Conservation (phyloP, 352 stramenopile genomes). For the Lagenidium sp. region DNA sequence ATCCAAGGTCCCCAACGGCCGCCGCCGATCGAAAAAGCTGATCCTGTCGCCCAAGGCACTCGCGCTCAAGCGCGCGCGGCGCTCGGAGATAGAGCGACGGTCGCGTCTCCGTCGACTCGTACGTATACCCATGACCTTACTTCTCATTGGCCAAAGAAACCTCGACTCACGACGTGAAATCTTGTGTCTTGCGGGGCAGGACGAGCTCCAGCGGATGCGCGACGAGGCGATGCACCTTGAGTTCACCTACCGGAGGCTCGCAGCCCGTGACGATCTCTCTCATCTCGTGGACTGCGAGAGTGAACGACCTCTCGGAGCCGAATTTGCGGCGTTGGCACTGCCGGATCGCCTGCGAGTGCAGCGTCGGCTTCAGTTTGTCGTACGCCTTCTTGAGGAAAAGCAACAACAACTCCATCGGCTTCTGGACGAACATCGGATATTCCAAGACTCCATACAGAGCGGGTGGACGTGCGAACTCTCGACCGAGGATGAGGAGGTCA, state of each 20-base stretch:
- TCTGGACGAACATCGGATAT: slow-evolving; percentile 10
- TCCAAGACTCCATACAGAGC: slow-evolving; percentile 10
- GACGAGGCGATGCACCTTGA: slow-evolving; percentile 42
- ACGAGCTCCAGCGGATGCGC: slow-evolving; percentile 30
- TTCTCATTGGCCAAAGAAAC: neutral
- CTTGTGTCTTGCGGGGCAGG: slow-evolving; percentile 10
- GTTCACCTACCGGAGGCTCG: slow-evolving; percentile 23
- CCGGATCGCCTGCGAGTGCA: slow-evolving; percentile 12
- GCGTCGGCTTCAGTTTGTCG: slow-evolving; percentile 24
- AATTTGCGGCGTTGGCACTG: neutral
- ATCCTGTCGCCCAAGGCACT: slow-evolving; percentile 2
- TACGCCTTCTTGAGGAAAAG: slow-evolving; percentile 29
- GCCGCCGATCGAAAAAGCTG: neutral
- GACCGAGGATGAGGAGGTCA: slow-evolving; percentile 12
- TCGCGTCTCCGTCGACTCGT: slow-evolving; percentile 25
- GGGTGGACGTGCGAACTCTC: slow-evolving; percentile 15
- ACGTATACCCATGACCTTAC: neutral
- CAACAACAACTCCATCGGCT: slow-evolving; percentile 16
- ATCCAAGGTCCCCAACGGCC: no score
- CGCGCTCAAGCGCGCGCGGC: slow-evolving; percentile 25
- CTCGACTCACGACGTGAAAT: neutral
- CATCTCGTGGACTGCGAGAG: slow-evolving; percentile 14
- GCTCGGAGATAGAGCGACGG: slow-evolving; percentile 59
- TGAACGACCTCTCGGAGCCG: no score
- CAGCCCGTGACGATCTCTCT: slow-evolving; percentile 12